These are phyloP conservation scores for Xerophyta viscosa DNA, from an alignment of 106 monocot species.

Conservation along the genomic window DNA sequence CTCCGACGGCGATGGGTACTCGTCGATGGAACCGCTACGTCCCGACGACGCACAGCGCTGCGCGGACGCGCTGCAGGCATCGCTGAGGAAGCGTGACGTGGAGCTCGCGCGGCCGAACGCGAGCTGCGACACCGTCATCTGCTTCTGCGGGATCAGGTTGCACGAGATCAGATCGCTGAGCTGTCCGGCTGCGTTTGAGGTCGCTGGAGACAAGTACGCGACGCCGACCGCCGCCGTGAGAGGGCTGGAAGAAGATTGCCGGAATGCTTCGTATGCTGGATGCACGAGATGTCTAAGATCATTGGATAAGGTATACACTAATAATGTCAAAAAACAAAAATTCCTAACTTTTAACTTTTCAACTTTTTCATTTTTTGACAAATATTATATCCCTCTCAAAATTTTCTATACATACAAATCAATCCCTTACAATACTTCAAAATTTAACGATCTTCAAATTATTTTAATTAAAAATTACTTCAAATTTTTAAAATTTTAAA, in stretches of 20 bases:
- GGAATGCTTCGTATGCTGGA: conserved; percentile 80
- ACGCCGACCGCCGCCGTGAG: conserved; percentile 50
- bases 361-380: no score
- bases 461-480: no score
- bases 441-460: no score
- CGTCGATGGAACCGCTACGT: conserved; percentile 34
- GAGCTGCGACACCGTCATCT: conserved; percentile 81
- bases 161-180: conserved; percentile 77
- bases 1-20: neutral
- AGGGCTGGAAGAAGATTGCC: conserved; percentile 59
- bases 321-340: neutral
- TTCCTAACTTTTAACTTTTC: no score
- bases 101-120: conserved; percentile 50
- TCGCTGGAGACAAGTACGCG: no score
- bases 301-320: conserved; percentile 53
- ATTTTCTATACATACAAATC: no score
- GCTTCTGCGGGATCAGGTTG: conserved; percentile 95
- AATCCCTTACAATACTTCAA: no score
- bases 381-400: no score
- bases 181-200: conserved; percentile 73
- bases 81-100: conserved; percentile 45
- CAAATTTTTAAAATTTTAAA: no score
- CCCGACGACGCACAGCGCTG: conserved; percentile 94
- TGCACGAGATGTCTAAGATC: conserved; percentile 84
- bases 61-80: conserved; percentile 64